Conservation (phyloP, 1,139 yeast species). For the Taiozyma onychis region DNA sequence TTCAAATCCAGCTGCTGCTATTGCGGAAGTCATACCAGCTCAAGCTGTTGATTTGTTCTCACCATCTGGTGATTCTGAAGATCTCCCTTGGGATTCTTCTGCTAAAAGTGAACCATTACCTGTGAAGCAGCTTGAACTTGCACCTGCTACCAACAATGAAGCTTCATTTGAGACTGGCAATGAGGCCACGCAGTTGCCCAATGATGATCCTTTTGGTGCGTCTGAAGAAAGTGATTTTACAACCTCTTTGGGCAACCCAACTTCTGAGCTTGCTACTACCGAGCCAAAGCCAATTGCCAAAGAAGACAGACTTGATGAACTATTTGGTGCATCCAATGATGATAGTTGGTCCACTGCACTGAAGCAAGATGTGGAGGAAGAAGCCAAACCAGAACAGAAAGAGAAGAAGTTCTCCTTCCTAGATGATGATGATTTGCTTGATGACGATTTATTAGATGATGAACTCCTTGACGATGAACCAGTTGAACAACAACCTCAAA, state of each 20-base stretch:
- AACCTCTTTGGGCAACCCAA: background rate
- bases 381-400: background rate
- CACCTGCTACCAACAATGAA: background rate
- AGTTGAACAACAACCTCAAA: background rate
- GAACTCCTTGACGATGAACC: constrained; percentile 26
- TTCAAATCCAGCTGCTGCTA: background rate
- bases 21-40: background rate
- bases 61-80: background rate
- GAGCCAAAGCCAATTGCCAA: background rate
- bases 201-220: background rate
- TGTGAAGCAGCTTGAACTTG: background rate
- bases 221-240: background rate
- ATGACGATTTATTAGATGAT: constrained; percentile 42
- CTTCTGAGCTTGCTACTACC: background rate
- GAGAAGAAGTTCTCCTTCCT: constrained; percentile 18
- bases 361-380: background rate
- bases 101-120: background rate
- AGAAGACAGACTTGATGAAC: background rate
- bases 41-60: background rate
- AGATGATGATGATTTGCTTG: constrained; percentile 26
- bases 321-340: background rate
- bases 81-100: background rate
- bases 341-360: constrained; percentile 1
- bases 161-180: background rate
- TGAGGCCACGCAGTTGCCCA: background rate